These are phyloP conservation scores for Euphrasia confusa DNA, from an alignment of 257 asterid genomes.

Conservation along the genomic window DNA sequence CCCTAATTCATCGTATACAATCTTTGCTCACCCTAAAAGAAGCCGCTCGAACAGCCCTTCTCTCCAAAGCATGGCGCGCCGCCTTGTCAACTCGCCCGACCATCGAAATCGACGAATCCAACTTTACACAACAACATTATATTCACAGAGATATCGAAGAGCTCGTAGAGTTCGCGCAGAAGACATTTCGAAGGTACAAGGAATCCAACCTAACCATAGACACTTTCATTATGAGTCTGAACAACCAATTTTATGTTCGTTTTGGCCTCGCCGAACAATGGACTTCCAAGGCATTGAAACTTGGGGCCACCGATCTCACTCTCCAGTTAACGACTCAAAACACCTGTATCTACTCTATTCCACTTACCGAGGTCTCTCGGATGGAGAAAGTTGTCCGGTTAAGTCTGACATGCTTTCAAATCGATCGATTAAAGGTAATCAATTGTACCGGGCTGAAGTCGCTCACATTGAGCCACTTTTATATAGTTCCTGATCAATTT, in stretches of 20 bases:
- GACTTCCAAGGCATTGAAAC: not conserved
- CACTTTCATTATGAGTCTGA: not conserved
- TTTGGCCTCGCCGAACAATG: not conserved
- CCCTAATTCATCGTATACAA: not conserved
- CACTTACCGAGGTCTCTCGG: not conserved
- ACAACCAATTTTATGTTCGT: too few relatives aligned
- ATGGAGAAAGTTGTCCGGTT: not conserved
- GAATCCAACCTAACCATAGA: not conserved
- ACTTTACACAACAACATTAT: not conserved
- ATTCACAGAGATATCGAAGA: too few relatives aligned
- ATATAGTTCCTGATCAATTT: not conserved
- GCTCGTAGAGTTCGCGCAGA: not conserved
- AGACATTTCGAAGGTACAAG: not conserved
- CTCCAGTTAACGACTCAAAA: not conserved
- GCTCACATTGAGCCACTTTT: not conserved
- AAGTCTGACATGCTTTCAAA: not conserved
- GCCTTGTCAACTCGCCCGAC: not conserved
- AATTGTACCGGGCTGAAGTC: not conserved
- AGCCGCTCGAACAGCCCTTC: not conserved
- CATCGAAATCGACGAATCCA: not conserved
- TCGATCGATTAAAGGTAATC: not conserved
- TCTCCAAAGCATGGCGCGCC: not conserved
- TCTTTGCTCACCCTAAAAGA: not conserved
- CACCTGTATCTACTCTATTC: not conserved
- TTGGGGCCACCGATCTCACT: not conserved